Evolutionary conservation across 75 land plant genomes (phyloP), one percentile per base, ranked within the genome.

Genomic region (Cunninghamia lanceolata): DNA sequence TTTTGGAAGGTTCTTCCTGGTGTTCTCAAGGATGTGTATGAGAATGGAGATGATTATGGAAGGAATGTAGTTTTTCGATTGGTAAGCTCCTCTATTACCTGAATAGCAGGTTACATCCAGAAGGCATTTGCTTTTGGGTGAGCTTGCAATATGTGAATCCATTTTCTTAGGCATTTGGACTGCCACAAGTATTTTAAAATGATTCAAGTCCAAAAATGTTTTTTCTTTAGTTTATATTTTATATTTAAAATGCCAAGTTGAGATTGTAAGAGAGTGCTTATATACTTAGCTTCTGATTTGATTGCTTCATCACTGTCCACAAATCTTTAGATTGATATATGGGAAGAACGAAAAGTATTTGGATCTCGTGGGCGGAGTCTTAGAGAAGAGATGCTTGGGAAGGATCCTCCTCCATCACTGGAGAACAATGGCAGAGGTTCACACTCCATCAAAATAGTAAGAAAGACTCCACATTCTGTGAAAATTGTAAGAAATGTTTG

Each of bases 341-440:
- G 99, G 99, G 99, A 97, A 80, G 95, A 94, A 83, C 89, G 99
- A 52, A 94, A 93, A 87, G 99, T 97, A 73, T 97, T 97, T 92
- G 99, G 99, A 85, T 96, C 96, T 79, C 93, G 94, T 68, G 93
- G 91, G 45, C 96, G 88, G 45, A 88, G 86, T 85, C 96, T 97
- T 47, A 98, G 97, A 86, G 95, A 93, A 89, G 94, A 92, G 56
- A 91, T 97, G 85, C 85, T 94, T 54, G 95, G 95, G 34, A 92
- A 89, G 84, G 94, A 92, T 38, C 76, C 90, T 47, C 87, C 89
- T 52, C 46, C 87, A 36, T 32, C 87, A 14, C 74, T 90, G 85
- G 93, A 94, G 77, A 87, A 70, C 85, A 93, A 91, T 87, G 91
- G 88, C 30, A 91, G 86, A 87, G 89, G 85, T 80, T 88, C 92